These are phyloP conservation scores for Termitomyces bulborhizus DNA, from an alignment of 768 basidiomycete genomes.

Conservation along the genomic window DNA sequence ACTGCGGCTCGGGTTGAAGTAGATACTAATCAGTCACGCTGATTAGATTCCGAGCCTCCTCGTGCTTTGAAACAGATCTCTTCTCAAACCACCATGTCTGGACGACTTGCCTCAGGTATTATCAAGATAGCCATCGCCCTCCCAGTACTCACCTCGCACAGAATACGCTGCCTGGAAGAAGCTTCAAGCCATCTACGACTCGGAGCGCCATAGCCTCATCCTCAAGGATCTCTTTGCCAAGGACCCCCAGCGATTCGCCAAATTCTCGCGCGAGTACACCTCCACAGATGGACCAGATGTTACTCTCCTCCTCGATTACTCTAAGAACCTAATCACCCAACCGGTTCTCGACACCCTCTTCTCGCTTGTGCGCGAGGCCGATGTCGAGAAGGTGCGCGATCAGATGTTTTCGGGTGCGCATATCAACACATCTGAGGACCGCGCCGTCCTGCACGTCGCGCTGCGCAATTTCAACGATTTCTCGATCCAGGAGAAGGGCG, in stretches of 20 bases:
- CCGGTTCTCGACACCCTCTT: conserved; percentile 77
- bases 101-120: conserved; percentile 58
- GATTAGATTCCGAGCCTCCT: conserved; percentile 3
- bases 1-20: not conserved
- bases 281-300: conserved; percentile 60
- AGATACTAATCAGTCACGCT: not conserved
- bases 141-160: conserved; percentile 22
- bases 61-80: conserved; percentile 1
- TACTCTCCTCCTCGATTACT: conserved; percentile 91
- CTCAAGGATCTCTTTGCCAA: conserved; percentile 90
- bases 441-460: conserved; percentile 93
- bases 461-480: conserved; percentile 77
- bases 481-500: conserved; percentile 75
- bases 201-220: conserved; percentile 64
- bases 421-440: conserved; percentile 98
- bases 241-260: conserved; percentile 82
- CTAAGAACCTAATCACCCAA: conserved; percentile 91
- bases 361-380: conserved; percentile 76
- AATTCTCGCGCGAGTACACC: conserved; percentile 75
- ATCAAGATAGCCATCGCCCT: not conserved
- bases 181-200: conserved; percentile 78
- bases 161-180: conserved; percentile 90
- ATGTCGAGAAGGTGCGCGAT: conserved; percentile 79
- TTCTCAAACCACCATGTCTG: conserved; percentile 40
- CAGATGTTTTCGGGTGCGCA: conserved; percentile 95